These are phyloP conservation scores for Pyrenophora seminiperda DNA, from an alignment of 2,329 filamentous ascomycete species.

Conservation along the genomic window DNA sequence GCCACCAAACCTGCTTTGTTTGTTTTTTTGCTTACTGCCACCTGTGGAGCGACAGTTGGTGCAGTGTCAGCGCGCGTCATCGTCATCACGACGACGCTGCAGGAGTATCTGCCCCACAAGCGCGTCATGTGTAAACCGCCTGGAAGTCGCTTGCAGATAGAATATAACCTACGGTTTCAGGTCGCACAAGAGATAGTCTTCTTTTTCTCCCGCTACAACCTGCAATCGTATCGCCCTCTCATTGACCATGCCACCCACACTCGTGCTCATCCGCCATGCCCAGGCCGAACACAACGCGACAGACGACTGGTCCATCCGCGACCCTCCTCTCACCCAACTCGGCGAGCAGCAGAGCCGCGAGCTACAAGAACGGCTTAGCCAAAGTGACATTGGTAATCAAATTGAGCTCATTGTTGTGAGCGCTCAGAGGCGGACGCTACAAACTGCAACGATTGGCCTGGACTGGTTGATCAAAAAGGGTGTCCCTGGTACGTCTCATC, in stretches of 20 bases:
- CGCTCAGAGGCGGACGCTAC: constrained; percentile 68
- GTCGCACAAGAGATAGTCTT: neutral
- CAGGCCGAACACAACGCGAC: constrained; percentile 54
- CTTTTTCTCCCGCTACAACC: neutral
- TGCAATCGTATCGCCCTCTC: neutral
- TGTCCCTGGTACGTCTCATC: constrained; percentile 44
- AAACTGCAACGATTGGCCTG: constrained; percentile 65
- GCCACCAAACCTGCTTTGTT: constrained; percentile 1
- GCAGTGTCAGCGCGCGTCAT: constrained; percentile 15
- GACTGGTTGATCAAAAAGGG: constrained; percentile 60
- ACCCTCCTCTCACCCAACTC: constrained; percentile 51
- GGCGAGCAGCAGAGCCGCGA: constrained; percentile 51
- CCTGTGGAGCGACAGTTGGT: constrained; percentile 5
- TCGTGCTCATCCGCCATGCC: constrained; percentile 54
- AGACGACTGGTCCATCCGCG: constrained; percentile 49
- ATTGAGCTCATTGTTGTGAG: constrained; percentile 65
- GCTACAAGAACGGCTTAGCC: constrained; percentile 47
- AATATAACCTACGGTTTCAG: neutral
- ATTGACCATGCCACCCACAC: constrained; percentile 49
- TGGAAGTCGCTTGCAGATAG: constrained; percentile 1
- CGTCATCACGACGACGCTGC: constrained; percentile 10
- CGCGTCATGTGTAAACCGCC: constrained; percentile 16
- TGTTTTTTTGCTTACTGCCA: constrained; percentile 5
- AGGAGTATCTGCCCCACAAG: constrained; percentile 23
- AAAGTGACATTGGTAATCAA: constrained; percentile 48